Evolutionary conservation across 352 stramenopile genomes (phyloP).

Genomic region (Hyaloperonospora brassicae): DNA sequence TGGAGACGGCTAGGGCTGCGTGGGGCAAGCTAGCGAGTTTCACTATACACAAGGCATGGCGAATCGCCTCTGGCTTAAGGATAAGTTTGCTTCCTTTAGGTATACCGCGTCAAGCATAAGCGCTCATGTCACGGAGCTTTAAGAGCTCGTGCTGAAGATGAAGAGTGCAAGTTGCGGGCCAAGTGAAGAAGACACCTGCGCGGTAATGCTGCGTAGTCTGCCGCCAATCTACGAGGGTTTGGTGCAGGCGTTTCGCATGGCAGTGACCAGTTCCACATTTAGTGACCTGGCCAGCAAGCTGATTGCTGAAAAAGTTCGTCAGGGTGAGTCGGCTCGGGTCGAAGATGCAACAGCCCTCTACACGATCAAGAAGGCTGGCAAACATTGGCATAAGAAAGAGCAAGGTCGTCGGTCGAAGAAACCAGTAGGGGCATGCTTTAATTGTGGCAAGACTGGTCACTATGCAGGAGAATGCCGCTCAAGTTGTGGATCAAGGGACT

Average conservation of each 20-base stretch:
- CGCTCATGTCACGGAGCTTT: background rate
- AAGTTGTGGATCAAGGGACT: too few relatives aligned
- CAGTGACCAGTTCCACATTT: too few relatives aligned
- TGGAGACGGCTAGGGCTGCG: too few relatives aligned
- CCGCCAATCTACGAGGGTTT: constrained; percentile 1
- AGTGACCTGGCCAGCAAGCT: too few relatives aligned
- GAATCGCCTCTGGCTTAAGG: too few relatives aligned
- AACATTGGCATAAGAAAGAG: too few relatives aligned
- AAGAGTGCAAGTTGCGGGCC: background rate
- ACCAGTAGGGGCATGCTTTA: background rate
- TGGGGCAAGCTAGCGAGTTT: too few relatives aligned
- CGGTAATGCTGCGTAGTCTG: constrained; percentile 1
- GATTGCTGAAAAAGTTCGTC: too few relatives aligned
- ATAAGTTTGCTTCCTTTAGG: background rate
- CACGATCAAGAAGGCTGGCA: background rate
- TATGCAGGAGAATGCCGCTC: background rate
- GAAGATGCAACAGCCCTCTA: background rate
- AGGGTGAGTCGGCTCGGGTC: background rate
- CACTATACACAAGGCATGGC: too few relatives aligned
- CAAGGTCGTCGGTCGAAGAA: background rate
- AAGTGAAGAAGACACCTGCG: constrained; percentile 3
- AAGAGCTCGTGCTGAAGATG: background rate
- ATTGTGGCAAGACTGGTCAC: background rate
- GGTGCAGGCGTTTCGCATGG: constrained; percentile 3
- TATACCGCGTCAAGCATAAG: background rate